phyloP scores from a whole-genome alignment of 2,329 filamentous ascomycete genomes.

The Trichoderma guizhouense region DNA sequence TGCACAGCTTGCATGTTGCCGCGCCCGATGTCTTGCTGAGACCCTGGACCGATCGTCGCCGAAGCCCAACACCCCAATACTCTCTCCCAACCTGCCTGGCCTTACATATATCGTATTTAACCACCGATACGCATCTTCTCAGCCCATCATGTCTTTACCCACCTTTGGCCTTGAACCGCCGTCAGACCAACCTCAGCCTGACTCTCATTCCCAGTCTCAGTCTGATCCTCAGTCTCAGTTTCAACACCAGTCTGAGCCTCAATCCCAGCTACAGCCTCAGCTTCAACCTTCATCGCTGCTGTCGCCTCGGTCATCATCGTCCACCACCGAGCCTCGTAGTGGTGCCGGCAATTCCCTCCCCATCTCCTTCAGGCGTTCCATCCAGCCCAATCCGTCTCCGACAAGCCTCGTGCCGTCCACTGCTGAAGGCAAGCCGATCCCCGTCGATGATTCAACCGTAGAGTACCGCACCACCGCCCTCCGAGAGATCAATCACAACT shows the following conservation, averaged over 20 bases:
- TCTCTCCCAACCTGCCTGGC: constrained; percentile 10
- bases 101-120: constrained; percentile 12
- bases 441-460: constrained; percentile 54
- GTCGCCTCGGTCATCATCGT: constrained; percentile 25
- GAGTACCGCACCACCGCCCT: constrained; percentile 58
- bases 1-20: constrained; percentile 19
- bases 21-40: constrained; percentile 19
- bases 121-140: constrained; percentile 8
- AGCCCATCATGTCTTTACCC: constrained; percentile 18
- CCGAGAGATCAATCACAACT: constrained; percentile 57
- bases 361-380: constrained; percentile 47
- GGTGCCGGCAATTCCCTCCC: constrained; percentile 41
- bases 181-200: not conserved
- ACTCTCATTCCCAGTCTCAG: constrained; percentile 20
- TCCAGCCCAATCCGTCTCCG: constrained; percentile 48
- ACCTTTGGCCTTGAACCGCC: constrained; percentile 3
- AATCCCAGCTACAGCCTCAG: constrained; percentile 21
- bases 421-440: constrained; percentile 54
- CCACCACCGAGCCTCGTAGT: constrained; percentile 26
- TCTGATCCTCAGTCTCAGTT: constrained; percentile 19
- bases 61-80: constrained; percentile 15
- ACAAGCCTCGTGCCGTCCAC: constrained; percentile 52
- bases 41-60: constrained; percentile 18
- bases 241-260: constrained; percentile 17
- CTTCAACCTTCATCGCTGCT: constrained; percentile 23